A percentile compares a stretch with the other conserved stretches of the same genome.
Evolutionary conservation across 139 green algal genomes (phyloP).

Genomic region (Zygnema cylindricum): DNA sequence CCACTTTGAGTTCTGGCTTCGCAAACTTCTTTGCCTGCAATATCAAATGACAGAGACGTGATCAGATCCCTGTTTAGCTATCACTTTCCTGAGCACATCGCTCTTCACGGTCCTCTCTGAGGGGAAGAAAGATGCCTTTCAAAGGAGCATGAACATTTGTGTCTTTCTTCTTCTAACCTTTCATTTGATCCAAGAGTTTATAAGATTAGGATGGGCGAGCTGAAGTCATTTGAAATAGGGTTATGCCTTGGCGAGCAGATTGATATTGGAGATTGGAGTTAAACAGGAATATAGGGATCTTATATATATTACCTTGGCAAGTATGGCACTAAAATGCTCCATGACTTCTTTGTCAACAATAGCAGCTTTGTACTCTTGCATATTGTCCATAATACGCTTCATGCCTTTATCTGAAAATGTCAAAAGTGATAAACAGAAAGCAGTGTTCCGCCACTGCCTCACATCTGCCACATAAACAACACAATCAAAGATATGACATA

Average conservation of each 20-base stretch:
- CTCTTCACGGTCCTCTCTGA: too few species aligned
- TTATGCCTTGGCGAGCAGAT: not conserved
- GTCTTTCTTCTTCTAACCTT: not conserved
- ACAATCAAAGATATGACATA: not conserved
- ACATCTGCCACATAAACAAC: conserved; percentile 46
- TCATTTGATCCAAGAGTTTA: not conserved
- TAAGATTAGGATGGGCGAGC: not conserved
- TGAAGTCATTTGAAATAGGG: not conserved
- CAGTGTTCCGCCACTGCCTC: conserved; percentile 80
- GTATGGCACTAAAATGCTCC: conserved; percentile 4
- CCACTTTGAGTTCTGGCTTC: conserved; percentile 52
- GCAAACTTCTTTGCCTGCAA: conserved; percentile 58
- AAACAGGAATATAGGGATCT: not conserved
- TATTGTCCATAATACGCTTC: conserved; percentile 75
- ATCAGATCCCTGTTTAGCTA: too few species aligned
- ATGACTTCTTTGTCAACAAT: conserved; percentile 76
- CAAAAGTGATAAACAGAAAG: conserved; percentile 85
- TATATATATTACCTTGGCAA: conserved; percentile 59
- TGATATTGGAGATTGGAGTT: not conserved
- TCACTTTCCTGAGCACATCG: too few species aligned
- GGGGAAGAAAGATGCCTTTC: too few species aligned
- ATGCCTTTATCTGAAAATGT: conserved; percentile 83
- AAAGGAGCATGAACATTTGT: too few species aligned
- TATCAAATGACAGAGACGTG: not conserved
- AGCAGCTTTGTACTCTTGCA: conserved; percentile 79